Percentiles rank a stretch among this genome's conserved stretches.
Evolutionary conservation across 306 rosid species (phyloP).

Genomic region (Malus fusca): DNA sequence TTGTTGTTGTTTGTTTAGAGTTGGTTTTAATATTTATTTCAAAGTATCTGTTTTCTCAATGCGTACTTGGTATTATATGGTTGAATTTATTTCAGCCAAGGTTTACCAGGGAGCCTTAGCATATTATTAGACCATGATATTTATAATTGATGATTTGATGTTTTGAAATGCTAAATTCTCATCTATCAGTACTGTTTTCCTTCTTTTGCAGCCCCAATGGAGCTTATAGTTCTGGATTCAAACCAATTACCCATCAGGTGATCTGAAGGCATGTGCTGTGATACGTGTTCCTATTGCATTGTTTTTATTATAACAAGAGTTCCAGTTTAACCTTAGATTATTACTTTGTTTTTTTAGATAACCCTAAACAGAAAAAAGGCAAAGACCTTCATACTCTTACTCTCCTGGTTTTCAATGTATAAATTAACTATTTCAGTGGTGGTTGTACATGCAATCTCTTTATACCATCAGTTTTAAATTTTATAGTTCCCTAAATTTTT

Average conservation of each 20-base stretch:
- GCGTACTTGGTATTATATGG: not conserved
- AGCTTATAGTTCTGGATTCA: slow-evolving; percentile 96
- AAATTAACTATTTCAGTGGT: not conserved
- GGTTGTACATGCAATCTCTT: not conserved
- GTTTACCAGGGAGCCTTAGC: not conserved
- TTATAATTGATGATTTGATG: not conserved
- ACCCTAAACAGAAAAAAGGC: not conserved
- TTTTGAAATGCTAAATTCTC: not conserved
- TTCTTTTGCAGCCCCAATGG: slow-evolving; percentile 73
- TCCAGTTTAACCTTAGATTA: not conserved
- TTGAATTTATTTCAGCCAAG: not conserved
- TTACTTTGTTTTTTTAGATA: not conserved
- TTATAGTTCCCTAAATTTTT: not conserved
- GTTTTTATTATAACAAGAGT: slow-evolving; percentile 6
- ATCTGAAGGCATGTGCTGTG: slow-evolving; percentile 46
- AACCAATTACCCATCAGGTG: slow-evolving; percentile 98
- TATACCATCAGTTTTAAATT: not conserved
- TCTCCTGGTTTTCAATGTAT: not conserved
- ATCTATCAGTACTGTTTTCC: not conserved
- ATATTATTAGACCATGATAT: not conserved
- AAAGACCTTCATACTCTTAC: not conserved
- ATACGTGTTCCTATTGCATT: slow-evolving; percentile 11
- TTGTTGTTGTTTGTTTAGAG: no score
- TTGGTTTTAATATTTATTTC: no score
- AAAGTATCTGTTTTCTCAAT: no score